Percentiles rank a stretch among this genome's conserved stretches.
These are phyloP conservation scores for Echinosophora koreensis DNA, from an alignment of 306 rosid genomes.

Conservation along the genomic window DNA sequence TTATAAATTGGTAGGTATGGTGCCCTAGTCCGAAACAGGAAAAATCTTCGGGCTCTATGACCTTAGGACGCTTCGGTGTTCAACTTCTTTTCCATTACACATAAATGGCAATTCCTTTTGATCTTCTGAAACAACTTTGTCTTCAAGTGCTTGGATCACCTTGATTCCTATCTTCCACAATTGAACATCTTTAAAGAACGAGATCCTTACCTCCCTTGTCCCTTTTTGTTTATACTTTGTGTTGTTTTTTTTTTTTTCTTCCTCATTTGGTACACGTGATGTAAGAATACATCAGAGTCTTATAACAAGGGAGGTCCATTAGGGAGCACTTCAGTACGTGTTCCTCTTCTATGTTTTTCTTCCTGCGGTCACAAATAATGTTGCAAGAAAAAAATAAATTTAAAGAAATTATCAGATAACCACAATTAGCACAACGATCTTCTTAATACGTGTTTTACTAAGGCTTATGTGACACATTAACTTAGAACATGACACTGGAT, in stretches of 20 bases:
- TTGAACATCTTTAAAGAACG: slow-evolving; percentile 51
- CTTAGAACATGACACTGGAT: slow-evolving; percentile 24
- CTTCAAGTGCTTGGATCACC: slow-evolving; percentile 63
- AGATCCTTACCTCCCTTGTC: slow-evolving; percentile 56
- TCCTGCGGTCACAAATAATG: not conserved
- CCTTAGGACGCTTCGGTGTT: slow-evolving; percentile 48
- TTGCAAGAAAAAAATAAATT: not conserved
- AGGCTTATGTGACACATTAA: slow-evolving; percentile 35
- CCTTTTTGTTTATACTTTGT: slow-evolving; percentile 56
- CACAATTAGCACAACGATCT: not conserved
- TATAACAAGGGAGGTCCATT: slow-evolving; percentile 38
- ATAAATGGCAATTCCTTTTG: slow-evolving; percentile 55
- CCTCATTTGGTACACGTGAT: slow-evolving; percentile 42
- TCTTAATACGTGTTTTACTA: not conserved
- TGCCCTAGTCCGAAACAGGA: too few species aligned
- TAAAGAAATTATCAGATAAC: not conserved
- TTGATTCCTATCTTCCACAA: slow-evolving; percentile 61
- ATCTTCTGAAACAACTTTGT: slow-evolving; percentile 58
- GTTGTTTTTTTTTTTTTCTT: slow-evolving; percentile 20
- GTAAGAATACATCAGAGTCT: slow-evolving; percentile 26
- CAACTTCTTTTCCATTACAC: slow-evolving; percentile 48
- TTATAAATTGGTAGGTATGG: too few species aligned
- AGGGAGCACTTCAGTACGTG: slow-evolving; percentile 38
- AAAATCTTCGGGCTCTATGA: too few species aligned
- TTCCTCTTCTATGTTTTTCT: slow-evolving; percentile 34